Evolutionary conservation across 352 stramenopile genomes (phyloP).

Genomic region (Phytophthora pluvialis): DNA sequence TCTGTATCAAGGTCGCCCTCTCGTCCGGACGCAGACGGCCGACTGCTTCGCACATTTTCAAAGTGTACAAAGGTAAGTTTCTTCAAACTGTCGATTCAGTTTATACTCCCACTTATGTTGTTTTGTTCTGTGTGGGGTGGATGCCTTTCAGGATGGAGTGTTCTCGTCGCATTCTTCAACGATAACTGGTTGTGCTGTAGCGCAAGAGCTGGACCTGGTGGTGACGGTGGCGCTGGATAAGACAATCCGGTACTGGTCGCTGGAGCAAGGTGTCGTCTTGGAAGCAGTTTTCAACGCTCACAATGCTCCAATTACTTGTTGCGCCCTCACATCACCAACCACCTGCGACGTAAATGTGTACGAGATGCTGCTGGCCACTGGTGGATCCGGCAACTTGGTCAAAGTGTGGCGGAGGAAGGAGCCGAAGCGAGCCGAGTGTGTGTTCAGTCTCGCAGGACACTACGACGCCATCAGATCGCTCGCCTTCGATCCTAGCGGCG

Average conservation of each 20-base stretch:
- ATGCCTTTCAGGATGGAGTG: constrained; percentile 30
- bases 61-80: constrained; percentile 21
- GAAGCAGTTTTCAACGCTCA: constrained; percentile 57
- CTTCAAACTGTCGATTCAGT: neutral
- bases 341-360: constrained; percentile 28
- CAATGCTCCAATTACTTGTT: constrained; percentile 48
- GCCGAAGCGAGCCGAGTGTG: constrained; percentile 29
- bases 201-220: constrained; percentile 44
- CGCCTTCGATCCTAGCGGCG: constrained; percentile 48
- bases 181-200: constrained; percentile 52
- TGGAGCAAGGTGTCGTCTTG: constrained; percentile 36
- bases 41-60: constrained; percentile 34
- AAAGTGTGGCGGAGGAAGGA: constrained; percentile 56
- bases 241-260: constrained; percentile 56
- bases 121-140: neutral
- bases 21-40: constrained; percentile 19
- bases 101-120: neutral
- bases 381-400: constrained; percentile 66
- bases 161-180: constrained; percentile 57
- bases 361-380: constrained; percentile 57
- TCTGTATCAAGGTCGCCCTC: constrained; percentile 1
- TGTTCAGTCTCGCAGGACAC: constrained; percentile 58
- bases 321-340: constrained; percentile 42
- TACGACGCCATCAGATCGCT: constrained; percentile 49
- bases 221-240: constrained; percentile 60